Conservation (phyloP, 2,329 filamentous ascomycete genomes). For the Colletotrichum spinosum region DNA sequence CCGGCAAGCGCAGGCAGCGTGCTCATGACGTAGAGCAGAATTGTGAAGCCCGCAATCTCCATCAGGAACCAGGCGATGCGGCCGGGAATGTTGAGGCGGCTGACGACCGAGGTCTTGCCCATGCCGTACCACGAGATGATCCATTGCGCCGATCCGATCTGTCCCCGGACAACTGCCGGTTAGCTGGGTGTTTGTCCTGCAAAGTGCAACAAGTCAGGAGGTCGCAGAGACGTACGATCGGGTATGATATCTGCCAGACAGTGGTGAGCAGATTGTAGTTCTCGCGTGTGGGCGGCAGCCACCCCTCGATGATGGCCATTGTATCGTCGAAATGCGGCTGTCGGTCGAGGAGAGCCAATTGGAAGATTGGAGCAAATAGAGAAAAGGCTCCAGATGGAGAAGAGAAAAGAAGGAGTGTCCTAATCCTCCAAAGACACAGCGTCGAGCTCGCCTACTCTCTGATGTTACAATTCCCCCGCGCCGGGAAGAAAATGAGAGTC, state of each 20-base stretch:
- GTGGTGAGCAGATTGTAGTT: conserved; percentile 66
- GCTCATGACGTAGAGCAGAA: conserved; percentile 82
- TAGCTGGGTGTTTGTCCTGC: conserved; percentile 18
- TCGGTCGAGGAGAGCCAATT: conserved; percentile 2
- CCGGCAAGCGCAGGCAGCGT: conserved; percentile 71
- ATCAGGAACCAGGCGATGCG: conserved; percentile 89
- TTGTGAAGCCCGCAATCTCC: conserved; percentile 84
- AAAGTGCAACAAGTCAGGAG: neutral
- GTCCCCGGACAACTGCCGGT: conserved; percentile 28
- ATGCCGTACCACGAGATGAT: conserved; percentile 84
- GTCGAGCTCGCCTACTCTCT: neutral
- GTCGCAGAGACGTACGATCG: conserved; percentile 56
- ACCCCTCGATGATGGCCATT: conserved; percentile 64
- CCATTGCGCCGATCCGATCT: conserved; percentile 84
- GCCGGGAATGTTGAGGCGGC: conserved; percentile 86
- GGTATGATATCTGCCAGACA: conserved; percentile 65
- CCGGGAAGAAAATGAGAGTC: neutral
- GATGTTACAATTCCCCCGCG: conserved; percentile 3
- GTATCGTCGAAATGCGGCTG: conserved; percentile 28
- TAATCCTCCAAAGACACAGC: neutral
- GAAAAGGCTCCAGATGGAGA: neutral
- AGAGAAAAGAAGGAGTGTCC: neutral
- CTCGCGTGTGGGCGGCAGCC: conserved; percentile 68
- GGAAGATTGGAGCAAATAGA: neutral
- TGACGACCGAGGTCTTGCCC: conserved; percentile 87